Evolutionary conservation across 805 yeast genomes (phyloP), one percentile per base, ranked within the genome.

Genomic region (Limtongia smithiae): DNA sequence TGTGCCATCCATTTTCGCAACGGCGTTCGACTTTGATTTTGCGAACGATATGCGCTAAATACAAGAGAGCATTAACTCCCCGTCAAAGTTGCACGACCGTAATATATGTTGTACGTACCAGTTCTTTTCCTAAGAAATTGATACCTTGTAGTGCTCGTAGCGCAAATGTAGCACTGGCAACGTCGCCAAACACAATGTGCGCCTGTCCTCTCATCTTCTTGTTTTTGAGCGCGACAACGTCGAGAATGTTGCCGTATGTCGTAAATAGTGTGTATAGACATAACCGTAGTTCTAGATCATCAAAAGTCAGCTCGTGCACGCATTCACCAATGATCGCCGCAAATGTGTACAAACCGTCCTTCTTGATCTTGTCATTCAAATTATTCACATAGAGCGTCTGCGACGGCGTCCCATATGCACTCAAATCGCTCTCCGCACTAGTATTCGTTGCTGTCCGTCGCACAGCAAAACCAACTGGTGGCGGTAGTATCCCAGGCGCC

Each of bases 151-250:
- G 52, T 3, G 58, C 46, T 11, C 52, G 34, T 41, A 64, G 47
- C 3, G 74, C 75, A 21, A 41, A 28, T 4, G 58, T 46, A 4
- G 75, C 73, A 12, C 59, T 40, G 14, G 51, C 54, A 8, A 56
- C 47, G 37, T 59, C 59, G 14, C 42, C 55, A 38, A 67, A 71
- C 24, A 64, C 73, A 8, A 72, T 48, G 42, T 67, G 71, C 2
- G 76, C 75, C 59, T 71, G 76, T 20, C 75, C 75, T 6, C 75
- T 58, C 74, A 71, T 69, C 39, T 57, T 58, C 24, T 64, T 60
- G 15, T 70, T 63, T 44, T 68, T 68, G 50, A 62, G 54, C 3
- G 71, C 65, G 21, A 71, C 66, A 14, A 71, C 46, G 25, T 66
- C 68, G 2, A 68, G 36, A 3, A 71, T 58, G 14, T 57, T 63